Evolutionary conservation across 148 eudicot species (phyloP).

Genomic region (Cornus kousa): DNA sequence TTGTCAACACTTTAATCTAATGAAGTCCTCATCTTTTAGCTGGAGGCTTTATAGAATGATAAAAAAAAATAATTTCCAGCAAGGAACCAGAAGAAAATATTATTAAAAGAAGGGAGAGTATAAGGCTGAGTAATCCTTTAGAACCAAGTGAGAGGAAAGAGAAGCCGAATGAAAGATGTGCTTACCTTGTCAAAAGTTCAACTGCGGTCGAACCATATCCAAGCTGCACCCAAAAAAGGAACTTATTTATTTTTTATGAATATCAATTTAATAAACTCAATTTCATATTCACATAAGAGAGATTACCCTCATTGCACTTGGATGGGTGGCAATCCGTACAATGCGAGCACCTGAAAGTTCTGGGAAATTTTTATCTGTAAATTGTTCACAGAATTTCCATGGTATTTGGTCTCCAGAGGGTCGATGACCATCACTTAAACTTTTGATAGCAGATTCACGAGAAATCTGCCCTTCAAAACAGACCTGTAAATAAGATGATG

Average conservation of each 20-base stretch:
- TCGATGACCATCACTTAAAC: slow-evolving; percentile 67
- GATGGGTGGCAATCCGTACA: slow-evolving; percentile 97
- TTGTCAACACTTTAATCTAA: neutral
- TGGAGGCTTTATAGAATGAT: neutral
- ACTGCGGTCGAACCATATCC: slow-evolving; percentile 95
- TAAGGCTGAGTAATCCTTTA: neutral
- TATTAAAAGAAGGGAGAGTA: neutral
- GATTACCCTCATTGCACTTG: slow-evolving; percentile 91
- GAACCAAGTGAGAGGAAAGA: neutral
- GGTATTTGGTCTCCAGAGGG: slow-evolving; percentile 98
- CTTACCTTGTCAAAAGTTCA: slow-evolving; percentile 75
- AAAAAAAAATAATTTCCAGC: neutral
- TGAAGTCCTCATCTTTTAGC: neutral
- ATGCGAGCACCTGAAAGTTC: slow-evolving; percentile 93
- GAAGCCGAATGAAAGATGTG: neutral
- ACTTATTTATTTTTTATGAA: neutral
- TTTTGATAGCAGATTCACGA: slow-evolving; percentile 65
- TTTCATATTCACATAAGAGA: neutral
- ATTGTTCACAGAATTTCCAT: slow-evolving; percentile 91
- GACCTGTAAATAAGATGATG: slow-evolving; percentile 41
- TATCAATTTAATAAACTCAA: neutral
- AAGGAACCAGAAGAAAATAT: neutral
- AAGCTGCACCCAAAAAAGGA: slow-evolving; percentile 48
- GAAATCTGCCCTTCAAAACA: slow-evolving; percentile 94
- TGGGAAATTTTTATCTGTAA: slow-evolving; percentile 68